Evolutionary conservation across 805 yeast species (phyloP), one percentile per base, ranked within the genome.

Genomic region (Ogataea naganishii): DNA sequence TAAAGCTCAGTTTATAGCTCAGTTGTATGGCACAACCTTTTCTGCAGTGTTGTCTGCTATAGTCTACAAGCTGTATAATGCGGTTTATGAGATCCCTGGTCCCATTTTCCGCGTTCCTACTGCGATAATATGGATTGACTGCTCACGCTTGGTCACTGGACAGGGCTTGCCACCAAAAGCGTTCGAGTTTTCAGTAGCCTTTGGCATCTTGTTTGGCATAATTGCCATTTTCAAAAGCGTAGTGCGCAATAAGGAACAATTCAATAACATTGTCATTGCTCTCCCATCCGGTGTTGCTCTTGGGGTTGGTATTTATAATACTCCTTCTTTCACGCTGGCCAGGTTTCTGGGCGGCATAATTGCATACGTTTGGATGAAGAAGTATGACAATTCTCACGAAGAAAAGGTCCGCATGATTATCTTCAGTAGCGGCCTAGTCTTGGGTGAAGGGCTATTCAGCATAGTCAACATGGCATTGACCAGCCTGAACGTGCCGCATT

Each of bases 221-320:
- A 71, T 86, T 6, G 70, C 94, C 0, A 56, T 86, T 20, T 41
- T 76, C 12, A 75, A 76, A 37, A 72, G 84, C 39, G 52, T 69
- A 2, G 40, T 77, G 4, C 64, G 75, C 11, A 64, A 67, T 29
- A 54, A 56, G 20, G 17, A 34, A 1, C 51, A 45, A 25, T 53
- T 49, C 32, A 59, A 64, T 29, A 56, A 54, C 27, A 63, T 62
- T 33, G 43, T 73, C 34, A 57, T 65, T 2, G 83, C 69, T 58
- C 57, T 89, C 17, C 98, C 98, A 1, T 78, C 85, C 14, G 98
- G 98, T 9, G 94, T 92, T 17, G 96, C 98, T 3, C 96, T 88
- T 12, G 98, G 98, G 2, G 81, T 89, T 30, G 97, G 98, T 12
- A 85, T 89, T 37, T 92, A 89, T 54, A 92, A 92, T 51, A 69